These are phyloP conservation scores for Mortierella sp. DNA, from an alignment of 371 early-diverging fungal genomes.

Conservation along the genomic window DNA sequence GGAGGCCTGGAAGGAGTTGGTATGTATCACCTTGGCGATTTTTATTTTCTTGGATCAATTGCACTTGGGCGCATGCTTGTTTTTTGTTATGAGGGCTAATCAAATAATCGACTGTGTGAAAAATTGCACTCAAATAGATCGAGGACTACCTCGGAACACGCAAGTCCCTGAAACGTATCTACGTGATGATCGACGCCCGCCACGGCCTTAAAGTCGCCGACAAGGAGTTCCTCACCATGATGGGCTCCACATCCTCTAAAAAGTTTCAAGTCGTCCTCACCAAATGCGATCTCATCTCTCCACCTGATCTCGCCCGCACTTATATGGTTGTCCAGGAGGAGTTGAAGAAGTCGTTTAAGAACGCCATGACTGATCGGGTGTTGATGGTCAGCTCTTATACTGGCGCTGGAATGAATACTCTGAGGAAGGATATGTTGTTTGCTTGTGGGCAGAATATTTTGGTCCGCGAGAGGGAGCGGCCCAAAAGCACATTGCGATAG, in stretches of 20 bases:
- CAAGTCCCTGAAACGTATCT: conserved; percentile 74
- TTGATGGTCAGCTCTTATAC: conserved; percentile 71
- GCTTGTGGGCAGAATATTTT: conserved; percentile 38
- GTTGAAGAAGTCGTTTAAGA: conserved; percentile 59
- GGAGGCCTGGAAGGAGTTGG: conserved; percentile 75
- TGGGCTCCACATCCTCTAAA: conserved; percentile 64
- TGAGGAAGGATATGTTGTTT: conserved; percentile 71
- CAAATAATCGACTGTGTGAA: background rate
- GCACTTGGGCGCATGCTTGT: background rate
- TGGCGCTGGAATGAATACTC: conserved; percentile 69
- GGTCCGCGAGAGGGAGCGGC: conserved; percentile 45
- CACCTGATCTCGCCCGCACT: conserved; percentile 76
- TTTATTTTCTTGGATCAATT: conserved; percentile 1
- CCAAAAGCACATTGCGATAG: conserved; percentile 46
- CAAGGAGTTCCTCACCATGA: conserved; percentile 70
- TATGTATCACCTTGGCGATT: conserved; percentile 35
- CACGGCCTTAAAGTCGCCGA: conserved; percentile 82
- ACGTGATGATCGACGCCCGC: conserved; percentile 84
- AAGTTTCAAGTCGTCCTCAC: conserved; percentile 87
- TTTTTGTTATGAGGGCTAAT: background rate
- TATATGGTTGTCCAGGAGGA: conserved; percentile 58
- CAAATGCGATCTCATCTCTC: conserved; percentile 81
- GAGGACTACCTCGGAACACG: conserved; percentile 75
- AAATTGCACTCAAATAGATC: conserved; percentile 63
- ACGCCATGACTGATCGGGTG: conserved; percentile 65